Conservation (phyloP, 495 filamentous ascomycete species). For the Penicillium maclennaniae region DNA sequence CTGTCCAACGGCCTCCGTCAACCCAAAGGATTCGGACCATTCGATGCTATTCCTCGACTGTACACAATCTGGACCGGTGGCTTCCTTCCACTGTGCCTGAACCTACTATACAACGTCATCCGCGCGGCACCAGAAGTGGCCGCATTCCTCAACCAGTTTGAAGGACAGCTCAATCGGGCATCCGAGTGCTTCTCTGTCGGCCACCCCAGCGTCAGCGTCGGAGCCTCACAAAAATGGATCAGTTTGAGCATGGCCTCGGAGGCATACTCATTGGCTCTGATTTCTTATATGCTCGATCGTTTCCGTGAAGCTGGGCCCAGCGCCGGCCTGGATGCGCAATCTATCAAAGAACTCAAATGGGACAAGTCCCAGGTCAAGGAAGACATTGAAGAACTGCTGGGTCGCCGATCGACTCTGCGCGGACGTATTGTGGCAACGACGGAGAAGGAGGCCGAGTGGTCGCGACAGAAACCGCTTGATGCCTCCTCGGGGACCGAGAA, state of each 20-base stretch:
- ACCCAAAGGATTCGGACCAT: constrained; percentile 65
- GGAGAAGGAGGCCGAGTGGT: constrained; percentile 64
- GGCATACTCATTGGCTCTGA: constrained; percentile 69
- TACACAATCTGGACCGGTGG: constrained; percentile 87
- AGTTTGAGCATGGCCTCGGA: constrained; percentile 69
- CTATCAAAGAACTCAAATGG: constrained; percentile 67
- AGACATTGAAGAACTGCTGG: constrained; percentile 73
- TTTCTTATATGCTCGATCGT: constrained; percentile 60
- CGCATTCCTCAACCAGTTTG: constrained; percentile 81
- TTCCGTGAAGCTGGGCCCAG: constrained; percentile 57
- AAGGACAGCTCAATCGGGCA: constrained; percentile 62
- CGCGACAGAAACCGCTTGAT: constrained; percentile 45
- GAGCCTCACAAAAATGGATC: constrained; percentile 47
- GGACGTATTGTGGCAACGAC: constrained; percentile 67
- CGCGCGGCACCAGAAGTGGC: constrained; percentile 76
- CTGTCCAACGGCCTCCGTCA: constrained; percentile 67
- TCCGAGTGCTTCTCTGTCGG: constrained; percentile 57
- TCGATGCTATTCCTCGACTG: constrained; percentile 51
- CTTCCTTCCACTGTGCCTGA: constrained; percentile 83
- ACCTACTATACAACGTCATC: constrained; percentile 78
- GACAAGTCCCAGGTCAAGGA: constrained; percentile 65
- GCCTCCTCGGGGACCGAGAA: constrained; percentile 45
- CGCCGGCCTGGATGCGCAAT: constrained; percentile 52
- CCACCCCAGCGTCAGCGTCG: constrained; percentile 28
- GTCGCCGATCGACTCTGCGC: constrained; percentile 55